Evolutionary conservation across 1,284 basidiomycete genomes (phyloP), one percentile per base, ranked within the genome.

Genomic region (Cystobasidium slooffiae): DNA sequence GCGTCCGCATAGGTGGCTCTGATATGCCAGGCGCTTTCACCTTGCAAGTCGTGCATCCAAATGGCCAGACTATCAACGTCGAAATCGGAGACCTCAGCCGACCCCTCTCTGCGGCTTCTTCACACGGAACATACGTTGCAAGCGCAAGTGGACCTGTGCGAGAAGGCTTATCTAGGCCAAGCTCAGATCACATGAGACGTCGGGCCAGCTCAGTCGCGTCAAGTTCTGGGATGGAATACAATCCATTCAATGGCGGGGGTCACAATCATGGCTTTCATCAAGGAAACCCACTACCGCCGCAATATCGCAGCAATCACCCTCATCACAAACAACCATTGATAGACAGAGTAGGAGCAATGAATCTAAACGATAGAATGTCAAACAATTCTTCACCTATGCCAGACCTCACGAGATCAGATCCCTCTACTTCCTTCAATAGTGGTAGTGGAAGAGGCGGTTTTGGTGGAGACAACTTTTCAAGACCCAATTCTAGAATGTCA

Each of bases 401-500:
- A 12, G 61, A 61, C 37, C 51, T 72, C 1, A 61, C 69, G 39
- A 59, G 69, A 53, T 72, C 69, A 52, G 69, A 72, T 61, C 49
- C 59, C 9, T 18, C 43, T 20, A 41, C 41, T 47, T 61, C 68
- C 18, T 61, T 41, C 16, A 41, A 43, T 22, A 24, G 39, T 24
- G 44, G 61, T 22, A 24, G 39, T 24, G 44, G 61, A 46, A 49
- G 61, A 47, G 46, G 46, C 9, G 61, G 43, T 8, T 62, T 62
- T 44, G 20, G 16, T 18, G 44, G 39, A 16, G 61, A 72, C 47
- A 18, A 49, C 8, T 72, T 72, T 37, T 63, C 59, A 18, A 63
- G 69, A 37, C 69, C 69, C 18, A 20, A 37, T 56, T 72, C 69
- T 6, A 59, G 69, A 62, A 62, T 64, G 59, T 72, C 69, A 24